A percentile compares a stretch with the other conserved stretches of the same genome.
phyloP scores from a whole-genome alignment of 176 grass and related monocot species.

The Lolium multiflorum region DNA sequence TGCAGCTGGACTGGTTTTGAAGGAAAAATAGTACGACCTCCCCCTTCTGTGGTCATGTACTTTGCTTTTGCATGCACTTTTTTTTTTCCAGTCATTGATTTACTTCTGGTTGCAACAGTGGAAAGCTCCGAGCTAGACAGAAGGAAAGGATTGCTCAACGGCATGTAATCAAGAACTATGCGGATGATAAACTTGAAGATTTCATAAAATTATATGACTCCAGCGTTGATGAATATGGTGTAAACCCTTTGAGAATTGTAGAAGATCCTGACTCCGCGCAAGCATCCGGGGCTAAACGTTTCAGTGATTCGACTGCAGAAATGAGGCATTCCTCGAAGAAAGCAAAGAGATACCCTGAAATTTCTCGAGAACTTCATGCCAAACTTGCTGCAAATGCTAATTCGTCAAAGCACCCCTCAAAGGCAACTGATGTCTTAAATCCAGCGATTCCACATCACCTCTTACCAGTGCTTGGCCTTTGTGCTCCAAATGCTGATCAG shows the following conservation, averaged over 20 bases:
- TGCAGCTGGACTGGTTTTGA: constrained; percentile 76
- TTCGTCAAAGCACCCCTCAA: constrained; percentile 58
- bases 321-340: constrained; percentile 60
- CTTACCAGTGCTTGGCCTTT: constrained; percentile 89
- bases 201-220: constrained; percentile 53
- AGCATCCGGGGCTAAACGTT: constrained; percentile 54
- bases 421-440: constrained; percentile 53
- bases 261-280: constrained; percentile 49
- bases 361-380: constrained; percentile 61
- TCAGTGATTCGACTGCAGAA: constrained; percentile 55
- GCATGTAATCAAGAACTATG: constrained; percentile 49
- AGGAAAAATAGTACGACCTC: constrained; percentile 94
- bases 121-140: constrained; percentile 86
- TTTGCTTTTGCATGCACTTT: constrained; percentile 39
- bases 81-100: constrained; percentile 46
- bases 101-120: constrained; percentile 64
- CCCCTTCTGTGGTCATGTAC: background rate
- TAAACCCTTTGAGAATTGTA: constrained; percentile 52
- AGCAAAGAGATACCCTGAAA: constrained; percentile 64
- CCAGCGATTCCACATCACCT: constrained; percentile 64
- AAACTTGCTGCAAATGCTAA: constrained; percentile 44
- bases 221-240: constrained; percentile 47
- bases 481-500: constrained; percentile 92
- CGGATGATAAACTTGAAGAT: constrained; percentile 48
- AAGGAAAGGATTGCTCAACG: constrained; percentile 88